Conservation (phyloP, 1,284 basidiomycete genomes). For the Cutaneotrichosporon cyanovorans region DNA sequence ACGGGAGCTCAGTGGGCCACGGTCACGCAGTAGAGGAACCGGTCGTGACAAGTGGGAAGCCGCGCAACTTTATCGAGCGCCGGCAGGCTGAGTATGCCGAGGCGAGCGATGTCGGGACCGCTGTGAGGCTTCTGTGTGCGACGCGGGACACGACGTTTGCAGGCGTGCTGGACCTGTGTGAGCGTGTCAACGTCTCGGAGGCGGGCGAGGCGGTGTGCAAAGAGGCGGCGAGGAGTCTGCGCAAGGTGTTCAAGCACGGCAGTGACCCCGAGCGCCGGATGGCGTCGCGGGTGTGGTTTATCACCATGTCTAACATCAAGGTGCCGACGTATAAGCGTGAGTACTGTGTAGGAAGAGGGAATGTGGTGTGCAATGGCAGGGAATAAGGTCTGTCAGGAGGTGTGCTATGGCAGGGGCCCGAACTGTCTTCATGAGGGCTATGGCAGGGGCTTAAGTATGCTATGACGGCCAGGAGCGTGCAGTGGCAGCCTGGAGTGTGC, state of each 20-base stretch:
- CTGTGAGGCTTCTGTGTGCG: conserved; percentile 21
- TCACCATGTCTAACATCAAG: conserved; percentile 36
- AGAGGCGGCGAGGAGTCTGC: conserved; percentile 39
- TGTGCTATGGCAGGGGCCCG: too few relatives aligned
- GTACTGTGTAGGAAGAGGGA: background rate
- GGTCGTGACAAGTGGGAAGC: too few relatives aligned
- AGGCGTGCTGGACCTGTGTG: conserved; percentile 37
- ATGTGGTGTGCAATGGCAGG: too few relatives aligned
- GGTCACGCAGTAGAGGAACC: conserved; percentile 12
- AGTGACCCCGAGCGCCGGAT: conserved; percentile 33
- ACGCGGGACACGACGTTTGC: conserved; percentile 28
- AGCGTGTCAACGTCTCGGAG: conserved; percentile 39
- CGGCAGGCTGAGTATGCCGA: conserved; percentile 11
- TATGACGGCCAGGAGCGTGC: too few relatives aligned
- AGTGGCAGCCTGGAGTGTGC: too few relatives aligned
- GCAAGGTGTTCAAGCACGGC: conserved; percentile 43
- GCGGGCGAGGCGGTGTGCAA: conserved; percentile 33
- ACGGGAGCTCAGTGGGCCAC: conserved; percentile 16
- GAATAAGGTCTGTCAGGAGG: too few relatives aligned
- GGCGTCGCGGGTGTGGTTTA: conserved; percentile 41
- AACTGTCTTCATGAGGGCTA: too few relatives aligned
- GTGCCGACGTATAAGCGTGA: background rate
- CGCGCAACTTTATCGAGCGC: too few relatives aligned
- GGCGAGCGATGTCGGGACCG: conserved; percentile 23
- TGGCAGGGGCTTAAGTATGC: too few relatives aligned